Base-by-base conservation (phyloP, 1,284 basidiomycete species). In the Heterobasidion annosum region DNA sequence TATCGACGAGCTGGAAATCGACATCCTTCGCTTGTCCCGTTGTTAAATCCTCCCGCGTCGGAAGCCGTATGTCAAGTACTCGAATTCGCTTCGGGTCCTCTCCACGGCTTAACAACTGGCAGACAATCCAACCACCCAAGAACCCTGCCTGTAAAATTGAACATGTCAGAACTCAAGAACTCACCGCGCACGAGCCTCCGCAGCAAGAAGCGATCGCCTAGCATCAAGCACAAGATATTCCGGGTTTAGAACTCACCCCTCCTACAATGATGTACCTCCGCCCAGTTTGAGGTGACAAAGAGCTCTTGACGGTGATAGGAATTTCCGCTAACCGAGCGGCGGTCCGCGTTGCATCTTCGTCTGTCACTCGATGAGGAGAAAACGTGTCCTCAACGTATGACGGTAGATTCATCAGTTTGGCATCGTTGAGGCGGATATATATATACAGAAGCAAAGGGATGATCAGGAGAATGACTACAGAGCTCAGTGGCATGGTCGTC, bases 91-190 rank as follows among this genome's bases (percentile, higher is more conserved):
- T 70, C 0, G 83, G 81, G 56, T 86, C 74, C 65, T 90, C 87
- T 0, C 87, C 87, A 1, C 87, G 77, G 47, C 79, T 70, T 8
- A 89, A 58, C 1, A 90, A 71, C 51, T 85, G 80, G 0, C 79
- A 68, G 3, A 85, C 81, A 43, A 90, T 81, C 87, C 87, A 90
- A 12, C 84, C 83, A 9, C 87, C 87, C 6, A 88, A 64, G 56
- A 88, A 87, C 0, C 86, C 86, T 2, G 81, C 79, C 83, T 88
- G 56, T 16, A 15, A 13, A 13, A 49, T n/a, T 8, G n/a, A 12
- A 40, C n/a, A 40, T 40, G 37, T 40, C 37, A 40, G 37, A 10
- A 40, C 12, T 12, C 10, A 40, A n/a, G 3, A 7, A 25, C 25
- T 25, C 25, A 25, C 25, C 25, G 25, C 25, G 25, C 25, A 25